Conservation (phyloP, 208 protist genomes). For the Leishmania arabica region DNA sequence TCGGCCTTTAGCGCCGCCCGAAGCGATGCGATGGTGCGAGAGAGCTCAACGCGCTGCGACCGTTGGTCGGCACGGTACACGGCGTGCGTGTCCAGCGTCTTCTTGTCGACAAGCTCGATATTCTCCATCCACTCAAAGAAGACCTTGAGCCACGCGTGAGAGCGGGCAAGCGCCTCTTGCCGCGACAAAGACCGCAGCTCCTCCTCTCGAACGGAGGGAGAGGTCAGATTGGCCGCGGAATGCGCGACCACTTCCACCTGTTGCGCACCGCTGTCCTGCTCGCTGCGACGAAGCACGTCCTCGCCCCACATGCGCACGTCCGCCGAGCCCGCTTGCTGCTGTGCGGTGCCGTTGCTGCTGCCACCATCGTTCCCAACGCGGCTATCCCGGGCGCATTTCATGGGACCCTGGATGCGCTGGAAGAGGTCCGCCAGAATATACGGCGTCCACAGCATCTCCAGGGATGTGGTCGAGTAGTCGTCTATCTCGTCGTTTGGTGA, state of each 20-base stretch:
- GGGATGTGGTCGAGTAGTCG: slow-evolving; percentile 76
- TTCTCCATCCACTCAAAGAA: slow-evolving; percentile 86
- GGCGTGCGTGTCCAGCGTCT: slow-evolving; percentile 69
- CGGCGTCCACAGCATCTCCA: slow-evolving; percentile 86
- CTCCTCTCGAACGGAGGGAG: slow-evolving; percentile 17
- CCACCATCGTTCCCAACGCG: background rate
- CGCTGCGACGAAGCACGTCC: slow-evolving; percentile 8
- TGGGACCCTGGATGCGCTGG: slow-evolving; percentile 64
- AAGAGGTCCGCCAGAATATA: slow-evolving; percentile 86
- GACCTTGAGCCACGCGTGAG: slow-evolving; percentile 66
- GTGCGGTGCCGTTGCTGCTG: background rate
- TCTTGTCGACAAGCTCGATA: slow-evolving; percentile 60
- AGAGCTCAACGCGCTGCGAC: slow-evolving; percentile 80
- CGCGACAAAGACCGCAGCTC: slow-evolving; percentile 42
- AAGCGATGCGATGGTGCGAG: slow-evolving; percentile 50
- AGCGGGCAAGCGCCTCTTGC: slow-evolving; percentile 66
- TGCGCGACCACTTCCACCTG: background rate
- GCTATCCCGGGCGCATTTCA: slow-evolving; percentile 8
- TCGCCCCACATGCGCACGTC: slow-evolving; percentile 22
- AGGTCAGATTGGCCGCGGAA: background rate
- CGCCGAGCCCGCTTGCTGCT: background rate
- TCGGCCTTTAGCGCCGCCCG: slow-evolving; percentile 39
- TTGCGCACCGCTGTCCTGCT: slow-evolving; percentile 1
- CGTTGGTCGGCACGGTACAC: slow-evolving; percentile 65
- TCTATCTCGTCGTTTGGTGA: slow-evolving; percentile 85